A percentile compares a stretch with the other conserved stretches of the same genome.
Conservation (phyloP, 257 asterid species). For the Lithospermum erythrorhizon region DNA sequence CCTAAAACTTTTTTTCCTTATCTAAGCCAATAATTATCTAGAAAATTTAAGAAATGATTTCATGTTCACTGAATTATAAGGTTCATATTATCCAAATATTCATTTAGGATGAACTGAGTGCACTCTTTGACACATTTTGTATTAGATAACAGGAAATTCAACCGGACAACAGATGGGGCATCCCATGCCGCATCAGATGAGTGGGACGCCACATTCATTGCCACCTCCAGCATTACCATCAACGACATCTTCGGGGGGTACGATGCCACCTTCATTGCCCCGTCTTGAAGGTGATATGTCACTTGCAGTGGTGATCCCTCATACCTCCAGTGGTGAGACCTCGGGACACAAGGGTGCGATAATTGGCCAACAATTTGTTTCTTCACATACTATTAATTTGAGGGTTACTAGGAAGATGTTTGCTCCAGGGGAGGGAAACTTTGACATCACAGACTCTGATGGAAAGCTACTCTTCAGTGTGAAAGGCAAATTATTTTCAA, state of each 20-base stretch:
- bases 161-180: not conserved
- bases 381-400: slow-evolving; percentile 3
- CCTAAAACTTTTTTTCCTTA: not conserved
- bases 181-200: not conserved
- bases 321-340: not conserved
- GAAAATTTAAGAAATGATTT: too few relatives aligned
- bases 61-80: not conserved
- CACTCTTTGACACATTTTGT: not conserved
- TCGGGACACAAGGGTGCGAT: not conserved
- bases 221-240: not conserved
- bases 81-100: too few relatives aligned
- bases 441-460: not conserved
- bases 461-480: not conserved
- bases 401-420: slow-evolving; percentile 1
- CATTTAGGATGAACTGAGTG: not conserved
- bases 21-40: not conserved
- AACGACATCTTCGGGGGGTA: not conserved
- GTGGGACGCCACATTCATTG: not conserved
- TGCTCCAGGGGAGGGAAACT: not conserved
- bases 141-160: not conserved
- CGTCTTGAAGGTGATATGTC: not conserved
- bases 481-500: not conserved
- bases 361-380: slow-evolving; percentile 1
- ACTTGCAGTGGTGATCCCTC: not conserved
- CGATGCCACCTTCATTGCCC: not conserved